Conservation (phyloP, 768 basidiomycete genomes). For the Tylopilus subfusipes region DNA sequence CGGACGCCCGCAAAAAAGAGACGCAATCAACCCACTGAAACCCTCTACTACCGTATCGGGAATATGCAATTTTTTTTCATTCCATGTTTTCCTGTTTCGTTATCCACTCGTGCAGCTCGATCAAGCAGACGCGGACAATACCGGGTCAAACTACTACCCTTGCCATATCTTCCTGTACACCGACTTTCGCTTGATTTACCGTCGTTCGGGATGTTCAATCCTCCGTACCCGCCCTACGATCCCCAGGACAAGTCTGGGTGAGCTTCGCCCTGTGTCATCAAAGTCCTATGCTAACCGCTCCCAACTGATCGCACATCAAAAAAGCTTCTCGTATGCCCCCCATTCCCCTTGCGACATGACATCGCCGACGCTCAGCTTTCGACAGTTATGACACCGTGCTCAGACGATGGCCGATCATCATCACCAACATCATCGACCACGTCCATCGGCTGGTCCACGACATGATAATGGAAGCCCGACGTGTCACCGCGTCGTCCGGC, state of each 20-base stretch:
- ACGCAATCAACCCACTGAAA: too few species aligned
- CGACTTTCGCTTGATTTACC: not conserved
- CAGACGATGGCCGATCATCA: slow-evolving; percentile 80
- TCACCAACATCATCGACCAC: slow-evolving; percentile 76
- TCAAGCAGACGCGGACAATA: not conserved
- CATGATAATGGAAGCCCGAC: slow-evolving; percentile 42
- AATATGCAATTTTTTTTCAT: not conserved
- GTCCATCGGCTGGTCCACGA: slow-evolving; percentile 68
- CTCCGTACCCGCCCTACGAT: slow-evolving; percentile 69
- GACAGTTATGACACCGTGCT: slow-evolving; percentile 74
- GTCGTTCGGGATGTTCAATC: slow-evolving; percentile 35
- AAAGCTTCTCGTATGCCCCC: slow-evolving; percentile 61
- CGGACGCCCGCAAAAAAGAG: too few species aligned
- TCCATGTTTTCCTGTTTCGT: not conserved
- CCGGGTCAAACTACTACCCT: not conserved
- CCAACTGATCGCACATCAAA: not conserved
- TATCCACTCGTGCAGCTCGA: not conserved
- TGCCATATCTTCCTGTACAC: not conserved
- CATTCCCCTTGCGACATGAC: not conserved
- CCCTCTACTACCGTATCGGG: too few species aligned
- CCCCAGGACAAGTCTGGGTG: slow-evolving; percentile 67
- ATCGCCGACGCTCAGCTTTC: not conserved
- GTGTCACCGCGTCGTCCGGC: slow-evolving; percentile 4
- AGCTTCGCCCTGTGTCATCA: slow-evolving; percentile 11
- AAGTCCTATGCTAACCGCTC: not conserved